Conservation (phyloP, 257 asterid species). For the Ilex asprella region DNA sequence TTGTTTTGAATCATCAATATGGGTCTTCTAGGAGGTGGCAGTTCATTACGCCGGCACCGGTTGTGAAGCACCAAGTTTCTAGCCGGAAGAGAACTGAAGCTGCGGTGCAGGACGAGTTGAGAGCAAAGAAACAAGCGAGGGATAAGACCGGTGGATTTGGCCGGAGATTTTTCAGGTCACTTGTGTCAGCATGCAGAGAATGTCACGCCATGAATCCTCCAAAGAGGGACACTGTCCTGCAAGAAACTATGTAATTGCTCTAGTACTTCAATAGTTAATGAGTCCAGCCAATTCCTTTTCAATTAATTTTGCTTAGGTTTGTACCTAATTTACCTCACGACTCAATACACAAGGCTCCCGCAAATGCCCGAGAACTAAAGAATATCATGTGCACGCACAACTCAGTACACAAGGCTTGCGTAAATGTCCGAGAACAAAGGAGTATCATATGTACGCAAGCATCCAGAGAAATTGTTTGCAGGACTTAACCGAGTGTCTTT, state of each 20-base stretch:
- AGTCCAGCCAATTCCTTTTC: no score
- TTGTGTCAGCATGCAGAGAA: conserved; percentile 60
- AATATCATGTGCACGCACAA: no score
- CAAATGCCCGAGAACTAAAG: no score
- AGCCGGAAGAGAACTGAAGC: conserved; percentile 20
- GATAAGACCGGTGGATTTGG: conserved; percentile 19
- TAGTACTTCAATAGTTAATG: no score
- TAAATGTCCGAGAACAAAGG: no score
- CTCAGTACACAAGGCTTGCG: no score
- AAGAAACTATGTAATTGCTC: background rate
- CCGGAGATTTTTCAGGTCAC: conserved; percentile 34
- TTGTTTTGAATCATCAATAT: conserved; percentile 16
- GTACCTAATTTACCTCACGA: no score
- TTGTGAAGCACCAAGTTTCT: conserved; percentile 36
- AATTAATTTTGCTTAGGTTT: no score
- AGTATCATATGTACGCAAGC: no score
- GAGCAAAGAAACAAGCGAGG: conserved; percentile 19
- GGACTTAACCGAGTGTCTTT: no score
- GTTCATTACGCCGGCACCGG: conserved; percentile 53
- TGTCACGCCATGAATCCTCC: conserved; percentile 69
- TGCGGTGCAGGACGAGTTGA: conserved; percentile 21
- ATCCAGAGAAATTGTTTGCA: no score
- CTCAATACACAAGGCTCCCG: no score
- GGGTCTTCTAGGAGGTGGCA: conserved; percentile 59
- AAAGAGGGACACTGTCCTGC: conserved; percentile 1